These are phyloP conservation scores for Paramyrothecium sp. DNA, from an alignment of 2,329 filamentous ascomycete species.

Conservation along the genomic window DNA sequence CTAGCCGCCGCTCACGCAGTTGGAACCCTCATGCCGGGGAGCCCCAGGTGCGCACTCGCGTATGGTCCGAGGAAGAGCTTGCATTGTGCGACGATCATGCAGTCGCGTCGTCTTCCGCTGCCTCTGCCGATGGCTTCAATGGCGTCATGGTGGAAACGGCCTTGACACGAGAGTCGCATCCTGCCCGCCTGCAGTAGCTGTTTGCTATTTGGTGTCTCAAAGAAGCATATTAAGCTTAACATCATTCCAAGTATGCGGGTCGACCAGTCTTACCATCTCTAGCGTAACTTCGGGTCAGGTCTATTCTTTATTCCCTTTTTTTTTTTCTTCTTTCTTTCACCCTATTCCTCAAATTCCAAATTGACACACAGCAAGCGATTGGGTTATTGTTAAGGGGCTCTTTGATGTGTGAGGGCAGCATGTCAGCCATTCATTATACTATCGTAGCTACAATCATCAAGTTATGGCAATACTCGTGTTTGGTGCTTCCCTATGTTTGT, in stretches of 20 bases:
- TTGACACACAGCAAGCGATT: slow-evolving; percentile 4
- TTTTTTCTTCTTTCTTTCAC: not conserved
- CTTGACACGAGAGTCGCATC: not conserved
- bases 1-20: not conserved
- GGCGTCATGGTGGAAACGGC: slow-evolving; percentile 1
- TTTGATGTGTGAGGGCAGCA: too few relatives aligned
- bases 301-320: slow-evolving; percentile 12
- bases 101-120: not conserved
- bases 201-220: not conserved
- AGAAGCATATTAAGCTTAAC: too few relatives aligned
- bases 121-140: not conserved
- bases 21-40: not conserved
- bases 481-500: too few relatives aligned
- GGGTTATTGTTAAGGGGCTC: not conserved
- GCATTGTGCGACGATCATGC: not conserved
- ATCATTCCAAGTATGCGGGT: too few relatives aligned
- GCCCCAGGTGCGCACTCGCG: not conserved
- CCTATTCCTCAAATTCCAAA: not conserved
- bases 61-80: slow-evolving; percentile 1
- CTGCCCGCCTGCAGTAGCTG: not conserved
- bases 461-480: too few relatives aligned
- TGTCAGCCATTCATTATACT: too few relatives aligned
- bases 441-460: too few relatives aligned
- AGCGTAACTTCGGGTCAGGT: not conserved
- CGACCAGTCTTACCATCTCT: too few relatives aligned